Evolutionary conservation across 2,329 filamentous ascomycete species (phyloP), one percentile per base, ranked within the genome.

Genomic region (Fusarium nematophilum): DNA sequence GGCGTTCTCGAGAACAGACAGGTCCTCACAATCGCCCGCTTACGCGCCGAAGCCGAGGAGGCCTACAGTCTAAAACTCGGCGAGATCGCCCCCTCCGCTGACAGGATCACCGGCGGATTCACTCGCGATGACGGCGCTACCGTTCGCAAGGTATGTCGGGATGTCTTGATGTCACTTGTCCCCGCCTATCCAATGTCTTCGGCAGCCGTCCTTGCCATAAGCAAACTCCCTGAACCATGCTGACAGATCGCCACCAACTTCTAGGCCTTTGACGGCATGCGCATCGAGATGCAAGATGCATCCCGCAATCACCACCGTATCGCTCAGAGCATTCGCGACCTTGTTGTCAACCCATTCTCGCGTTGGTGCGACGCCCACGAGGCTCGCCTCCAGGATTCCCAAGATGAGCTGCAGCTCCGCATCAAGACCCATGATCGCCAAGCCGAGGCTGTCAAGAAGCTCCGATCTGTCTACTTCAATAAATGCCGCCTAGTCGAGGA

Each of bases 291-390:
- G 93, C 86, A 92, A 66, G 91, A 96, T 72, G 93, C 93, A 21
- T 82, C 93, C 47, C 90, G 89, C 69, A 97, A 88, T 75, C 95
- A 99, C 82, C 90, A 89, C 74, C 97, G 97, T 80, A 98, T 99
- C 65, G 93, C 93, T 34, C 92, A 93, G 72, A 97, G 93, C 74
- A 98, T 99, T 72, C 90, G 94, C 62, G 94, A 99, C 75, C 86
- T 99, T 14, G 95, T 99, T 44, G 90, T 99, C 21, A 91, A 90
- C 68, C 96, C 95, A 7, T 99, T 99, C 77, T 86, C 92, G 56
- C 89, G 92, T 71, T 99, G 95, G 95, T 96, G 93, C 78, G 94
- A 97, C 69, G 90, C 94, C 53, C 95, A 99, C 78, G 93, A 96
- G 68, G 84, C 87, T 60, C 91, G 95, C 64, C 87, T 99, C 54